A percentile compares a stretch with the other conserved stretches of the same genome.
Conservation (phyloP, 2,329 filamentous ascomycete genomes). For the Lasiodiplodia theobromae region DNA sequence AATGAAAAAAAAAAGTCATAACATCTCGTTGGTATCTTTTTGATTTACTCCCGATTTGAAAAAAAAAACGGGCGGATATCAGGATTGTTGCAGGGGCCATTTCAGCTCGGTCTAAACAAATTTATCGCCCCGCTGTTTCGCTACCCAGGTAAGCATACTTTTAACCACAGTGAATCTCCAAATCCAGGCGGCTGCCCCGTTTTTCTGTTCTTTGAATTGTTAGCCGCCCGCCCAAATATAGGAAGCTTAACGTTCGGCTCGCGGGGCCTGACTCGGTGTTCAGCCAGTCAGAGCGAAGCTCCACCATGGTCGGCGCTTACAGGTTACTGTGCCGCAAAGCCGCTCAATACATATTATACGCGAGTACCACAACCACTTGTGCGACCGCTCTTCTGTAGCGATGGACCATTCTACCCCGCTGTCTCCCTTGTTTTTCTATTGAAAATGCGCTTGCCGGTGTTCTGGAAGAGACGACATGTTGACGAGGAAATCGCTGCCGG, state of each 20-base stretch:
- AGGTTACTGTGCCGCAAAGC: neutral
- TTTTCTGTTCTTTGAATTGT: neutral
- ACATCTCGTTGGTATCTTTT: too few relatives aligned
- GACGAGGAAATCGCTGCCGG: neutral
- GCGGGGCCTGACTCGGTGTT: neutral
- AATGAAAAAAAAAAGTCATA: too few relatives aligned
- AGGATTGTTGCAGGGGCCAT: too few relatives aligned
- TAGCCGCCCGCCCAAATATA: neutral
- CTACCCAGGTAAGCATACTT: too few relatives aligned
- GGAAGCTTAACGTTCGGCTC: neutral
- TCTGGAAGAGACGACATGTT: neutral
- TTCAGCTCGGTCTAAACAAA: too few relatives aligned
- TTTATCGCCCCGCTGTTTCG: too few relatives aligned
- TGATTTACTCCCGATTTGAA: too few relatives aligned
- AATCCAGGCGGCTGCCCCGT: neutral
- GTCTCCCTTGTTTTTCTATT: neutral
- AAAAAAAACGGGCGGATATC: too few relatives aligned
- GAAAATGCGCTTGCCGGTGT: neutral
- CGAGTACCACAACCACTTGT: neutral
- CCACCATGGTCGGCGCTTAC: conserved; percentile 6
- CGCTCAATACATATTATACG: neutral
- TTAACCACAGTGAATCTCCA: neutral
- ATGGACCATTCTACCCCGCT: neutral
- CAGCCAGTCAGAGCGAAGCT: conserved; percentile 7
- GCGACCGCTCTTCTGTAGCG: neutral